Percentiles rank a stretch among this genome's conserved stretches.
These are phyloP conservation scores for Hypoxylon subgilvum DNA, from an alignment of 495 filamentous ascomycete genomes.

Conservation along the genomic window DNA sequence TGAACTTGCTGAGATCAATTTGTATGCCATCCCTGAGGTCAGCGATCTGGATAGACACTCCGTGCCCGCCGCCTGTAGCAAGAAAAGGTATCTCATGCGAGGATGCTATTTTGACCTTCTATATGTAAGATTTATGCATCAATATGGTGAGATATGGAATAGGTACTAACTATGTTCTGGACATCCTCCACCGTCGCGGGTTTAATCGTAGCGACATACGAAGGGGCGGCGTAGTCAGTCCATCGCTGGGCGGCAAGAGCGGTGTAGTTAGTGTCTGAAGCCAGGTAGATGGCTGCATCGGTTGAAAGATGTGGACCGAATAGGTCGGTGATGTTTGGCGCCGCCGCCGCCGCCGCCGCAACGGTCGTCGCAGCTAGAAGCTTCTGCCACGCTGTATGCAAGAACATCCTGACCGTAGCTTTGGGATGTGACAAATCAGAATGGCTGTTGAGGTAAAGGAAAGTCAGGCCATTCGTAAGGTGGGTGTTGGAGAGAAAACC, in stretches of 20 bases:
- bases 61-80: constrained; percentile 42
- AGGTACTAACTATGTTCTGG: constrained; percentile 35
- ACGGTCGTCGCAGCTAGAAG: background rate
- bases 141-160: background rate
- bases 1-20: constrained; percentile 23
- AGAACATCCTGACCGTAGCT: background rate
- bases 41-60: constrained; percentile 13
- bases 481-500: background rate
- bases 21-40: constrained; percentile 18
- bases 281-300: constrained; percentile 2
- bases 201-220: constrained; percentile 40
- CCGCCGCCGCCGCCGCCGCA: background rate
- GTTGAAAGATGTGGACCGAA: constrained; percentile 16
- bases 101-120: constrained; percentile 14
- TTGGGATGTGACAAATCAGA: background rate
- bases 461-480: background rate
- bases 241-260: background rate
- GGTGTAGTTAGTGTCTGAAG: constrained; percentile 4
- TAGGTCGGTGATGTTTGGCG: background rate
- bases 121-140: background rate
- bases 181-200: constrained; percentile 39
- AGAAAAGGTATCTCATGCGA: constrained; percentile 37
- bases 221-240: constrained; percentile 23
- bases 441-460: background rate
- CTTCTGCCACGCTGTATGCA: background rate